These are phyloP conservation scores for Eucalyptus camaldulensis DNA, from an alignment of 345 rosid genomes.

Conservation along the genomic window DNA sequence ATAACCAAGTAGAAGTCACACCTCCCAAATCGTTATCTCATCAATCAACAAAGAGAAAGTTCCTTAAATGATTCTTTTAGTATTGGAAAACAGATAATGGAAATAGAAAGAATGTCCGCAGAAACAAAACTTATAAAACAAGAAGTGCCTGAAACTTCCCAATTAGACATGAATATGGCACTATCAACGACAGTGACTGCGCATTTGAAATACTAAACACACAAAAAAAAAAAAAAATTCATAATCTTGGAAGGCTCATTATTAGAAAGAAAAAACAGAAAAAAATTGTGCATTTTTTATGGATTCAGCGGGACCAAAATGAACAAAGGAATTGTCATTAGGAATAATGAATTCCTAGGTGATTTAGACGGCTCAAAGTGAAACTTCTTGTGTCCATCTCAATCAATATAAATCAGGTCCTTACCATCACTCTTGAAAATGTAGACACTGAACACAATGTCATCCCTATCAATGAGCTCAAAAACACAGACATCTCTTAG, in stretches of 20 bases:
- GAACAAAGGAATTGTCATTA: neutral
- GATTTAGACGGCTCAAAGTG: neutral
- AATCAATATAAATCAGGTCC: neutral
- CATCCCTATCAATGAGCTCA: neutral
- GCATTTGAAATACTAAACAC: neutral
- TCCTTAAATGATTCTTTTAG: neutral
- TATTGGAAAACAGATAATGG: neutral
- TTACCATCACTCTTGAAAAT: neutral
- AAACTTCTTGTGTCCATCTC: neutral
- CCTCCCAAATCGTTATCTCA: neutral
- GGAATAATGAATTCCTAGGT: neutral
- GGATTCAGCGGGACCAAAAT: neutral
- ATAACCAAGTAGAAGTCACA: neutral
- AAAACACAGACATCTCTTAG: neutral
- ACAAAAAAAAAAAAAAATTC: neutral
- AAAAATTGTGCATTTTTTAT: neutral
- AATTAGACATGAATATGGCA: neutral
- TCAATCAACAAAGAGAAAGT: neutral
- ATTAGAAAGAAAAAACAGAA: neutral
- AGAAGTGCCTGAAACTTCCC: neutral
- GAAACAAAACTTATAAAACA: neutral
- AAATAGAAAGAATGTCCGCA: neutral
- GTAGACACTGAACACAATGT: neutral
- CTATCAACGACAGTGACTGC: neutral
- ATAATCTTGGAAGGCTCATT: neutral